Conservation (phyloP, 2,329 filamentous ascomycete genomes). For the Aspergillus texensis region DNA sequence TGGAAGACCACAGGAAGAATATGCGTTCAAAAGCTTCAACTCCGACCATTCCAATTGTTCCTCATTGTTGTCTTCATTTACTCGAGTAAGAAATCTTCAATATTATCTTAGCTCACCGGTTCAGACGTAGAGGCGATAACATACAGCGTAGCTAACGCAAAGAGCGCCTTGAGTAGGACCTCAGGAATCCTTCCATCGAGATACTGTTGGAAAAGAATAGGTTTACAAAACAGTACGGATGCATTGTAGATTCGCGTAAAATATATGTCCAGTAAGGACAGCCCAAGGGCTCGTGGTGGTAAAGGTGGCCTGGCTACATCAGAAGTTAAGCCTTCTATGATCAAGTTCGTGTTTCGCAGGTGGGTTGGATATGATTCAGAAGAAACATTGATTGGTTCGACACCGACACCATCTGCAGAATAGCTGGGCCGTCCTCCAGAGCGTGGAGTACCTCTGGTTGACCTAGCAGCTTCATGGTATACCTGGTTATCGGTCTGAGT, state of each 20-base stretch:
- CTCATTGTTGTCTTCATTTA: not conserved
- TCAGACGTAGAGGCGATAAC: not conserved
- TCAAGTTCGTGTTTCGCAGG: not conserved
- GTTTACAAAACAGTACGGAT: not conserved
- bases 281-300: not conserved
- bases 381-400: not conserved
- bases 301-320: not conserved
- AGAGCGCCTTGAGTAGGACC: not conserved
- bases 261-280: slow-evolving; percentile 3
- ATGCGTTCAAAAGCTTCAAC: not conserved
- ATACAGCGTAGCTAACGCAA: slow-evolving; percentile 5
- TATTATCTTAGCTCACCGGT: not conserved
- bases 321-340: not conserved
- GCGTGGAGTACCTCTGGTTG: not conserved
- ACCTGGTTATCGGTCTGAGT: not conserved
- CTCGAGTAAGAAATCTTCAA: not conserved
- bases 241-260: slow-evolving; percentile 5
- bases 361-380: slow-evolving; percentile 3
- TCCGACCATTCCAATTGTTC: not conserved
- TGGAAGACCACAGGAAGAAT: slow-evolving; percentile 1
- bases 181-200: not conserved
- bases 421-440: not conserved
- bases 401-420: not conserved
- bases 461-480: not conserved
- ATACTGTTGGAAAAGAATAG: slow-evolving; percentile 3